Conservation (phyloP, 352 stramenopile species). For the Globisporangium paddicum region DNA sequence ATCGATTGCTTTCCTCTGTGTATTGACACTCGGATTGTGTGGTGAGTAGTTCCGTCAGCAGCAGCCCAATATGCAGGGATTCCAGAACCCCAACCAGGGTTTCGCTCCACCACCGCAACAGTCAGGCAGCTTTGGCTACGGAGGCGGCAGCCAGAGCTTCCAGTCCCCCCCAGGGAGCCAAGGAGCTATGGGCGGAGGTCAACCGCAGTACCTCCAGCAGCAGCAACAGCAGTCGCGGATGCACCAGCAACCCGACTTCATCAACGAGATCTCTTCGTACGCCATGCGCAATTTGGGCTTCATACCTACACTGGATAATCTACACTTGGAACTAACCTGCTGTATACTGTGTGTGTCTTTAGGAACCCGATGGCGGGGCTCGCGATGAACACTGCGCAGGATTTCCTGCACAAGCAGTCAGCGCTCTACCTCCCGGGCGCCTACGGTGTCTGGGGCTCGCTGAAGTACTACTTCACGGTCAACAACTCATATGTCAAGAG, state of each 20-base stretch:
- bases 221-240: conserved; percentile 16
- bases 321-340: not conserved
- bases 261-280: conserved; percentile 72
- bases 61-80: conserved; percentile 18
- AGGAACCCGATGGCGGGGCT: conserved; percentile 85
- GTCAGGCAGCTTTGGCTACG: conserved; percentile 11
- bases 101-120: conserved; percentile 21
- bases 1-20: not conserved
- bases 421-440: conserved; percentile 75
- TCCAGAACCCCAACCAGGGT: conserved; percentile 12
- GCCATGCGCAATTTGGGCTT: not conserved
- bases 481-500: conserved; percentile 89
- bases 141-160: conserved; percentile 7
- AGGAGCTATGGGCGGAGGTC: not conserved
- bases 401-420: conserved; percentile 81
- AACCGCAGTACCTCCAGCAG: conserved; percentile 15
- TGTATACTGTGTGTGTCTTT: not conserved
- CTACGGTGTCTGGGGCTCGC: conserved; percentile 70
- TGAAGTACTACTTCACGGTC: conserved; percentile 90
- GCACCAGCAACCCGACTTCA: conserved; percentile 52
- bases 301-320: not conserved
- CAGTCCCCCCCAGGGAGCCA: conserved; percentile 18
- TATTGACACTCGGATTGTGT: not conserved
- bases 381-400: conserved; percentile 80
- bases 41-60: conserved; percentile 17